Percentiles rank a stretch among this genome's conserved stretches.
Conservation (phyloP, 352 stramenopile species). For the Phytophthora brassicae region DNA sequence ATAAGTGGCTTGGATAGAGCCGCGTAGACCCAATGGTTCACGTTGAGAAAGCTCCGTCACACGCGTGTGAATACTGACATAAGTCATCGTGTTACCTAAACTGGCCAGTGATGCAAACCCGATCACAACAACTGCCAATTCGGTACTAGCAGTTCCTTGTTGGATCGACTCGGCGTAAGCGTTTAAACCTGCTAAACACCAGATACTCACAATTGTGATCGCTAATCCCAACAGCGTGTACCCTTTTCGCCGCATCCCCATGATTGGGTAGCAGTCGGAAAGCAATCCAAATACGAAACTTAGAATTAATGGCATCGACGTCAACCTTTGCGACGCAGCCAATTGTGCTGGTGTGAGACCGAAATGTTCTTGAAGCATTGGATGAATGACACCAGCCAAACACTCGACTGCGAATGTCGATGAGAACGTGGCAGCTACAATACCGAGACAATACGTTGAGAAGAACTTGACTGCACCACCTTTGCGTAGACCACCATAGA, state of each 20-base stretch:
- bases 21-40: constrained; percentile 37
- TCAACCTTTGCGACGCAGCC: constrained; percentile 24
- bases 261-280: constrained; percentile 77
- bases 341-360: constrained; percentile 22
- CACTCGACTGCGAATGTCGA: constrained; percentile 40
- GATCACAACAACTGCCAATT: constrained; percentile 25
- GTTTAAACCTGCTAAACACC: constrained; percentile 30
- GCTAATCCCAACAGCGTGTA: constrained; percentile 73
- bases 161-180: constrained; percentile 21
- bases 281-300: constrained; percentile 85
- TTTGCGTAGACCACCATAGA: constrained; percentile 52
- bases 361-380: constrained; percentile 37
- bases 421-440: constrained; percentile 45
- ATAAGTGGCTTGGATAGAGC: constrained; percentile 45
- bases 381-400: constrained; percentile 27
- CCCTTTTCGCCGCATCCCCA: constrained; percentile 74
- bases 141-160: neutral
- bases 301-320: constrained; percentile 62
- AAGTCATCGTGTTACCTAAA: constrained; percentile 38
- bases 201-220: constrained; percentile 29
- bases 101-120: constrained; percentile 26
- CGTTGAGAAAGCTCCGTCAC: constrained; percentile 48
- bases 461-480: constrained; percentile 42
- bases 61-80: constrained; percentile 41
- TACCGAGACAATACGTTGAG: constrained; percentile 36